These are phyloP conservation scores for Eimeria falciformis DNA, from an alignment of 169 alveolate species.

Conservation along the genomic window DNA sequence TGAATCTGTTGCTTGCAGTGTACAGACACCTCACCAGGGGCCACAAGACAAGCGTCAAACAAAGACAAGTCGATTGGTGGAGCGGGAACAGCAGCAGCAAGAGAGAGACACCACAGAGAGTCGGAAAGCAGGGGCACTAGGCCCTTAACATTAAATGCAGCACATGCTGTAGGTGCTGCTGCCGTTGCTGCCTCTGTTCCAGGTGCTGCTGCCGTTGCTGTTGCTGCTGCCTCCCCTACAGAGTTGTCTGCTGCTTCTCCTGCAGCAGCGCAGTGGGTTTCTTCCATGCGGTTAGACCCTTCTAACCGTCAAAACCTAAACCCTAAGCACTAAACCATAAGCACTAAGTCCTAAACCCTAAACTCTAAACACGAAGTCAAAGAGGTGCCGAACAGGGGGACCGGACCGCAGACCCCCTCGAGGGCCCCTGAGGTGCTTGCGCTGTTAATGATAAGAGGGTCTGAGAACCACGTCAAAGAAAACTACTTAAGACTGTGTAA, in stretches of 20 bases:
- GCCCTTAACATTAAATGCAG: background rate
- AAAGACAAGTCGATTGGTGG: background rate
- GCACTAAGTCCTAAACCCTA: too few relatives aligned
- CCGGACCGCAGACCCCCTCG: too few relatives aligned
- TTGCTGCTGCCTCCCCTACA: background rate
- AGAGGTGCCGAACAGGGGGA: too few relatives aligned
- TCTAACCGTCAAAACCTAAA: background rate
- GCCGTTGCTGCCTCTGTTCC: slow-evolving; percentile 5
- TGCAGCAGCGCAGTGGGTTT: background rate
- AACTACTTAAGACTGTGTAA: too few relatives aligned
- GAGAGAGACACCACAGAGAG: slow-evolving; percentile 31
- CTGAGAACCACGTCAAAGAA: too few relatives aligned
- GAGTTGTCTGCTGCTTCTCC: slow-evolving; percentile 3
- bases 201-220: background rate
- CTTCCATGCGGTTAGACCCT: background rate
- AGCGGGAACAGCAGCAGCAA: slow-evolving; percentile 19
- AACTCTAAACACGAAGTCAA: too few relatives aligned
- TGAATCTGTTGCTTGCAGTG: slow-evolving; percentile 18
- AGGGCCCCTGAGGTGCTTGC: too few relatives aligned
- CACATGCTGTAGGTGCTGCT: background rate
- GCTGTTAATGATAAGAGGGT: too few relatives aligned
- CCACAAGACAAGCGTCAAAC: slow-evolving; percentile 15
- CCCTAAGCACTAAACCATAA: too few relatives aligned
- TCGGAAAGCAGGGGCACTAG: background rate
- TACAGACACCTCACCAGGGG: slow-evolving; percentile 42